Conservation (phyloP, 2,329 filamentous ascomycete species). For the Calonectria leucothoes region DNA sequence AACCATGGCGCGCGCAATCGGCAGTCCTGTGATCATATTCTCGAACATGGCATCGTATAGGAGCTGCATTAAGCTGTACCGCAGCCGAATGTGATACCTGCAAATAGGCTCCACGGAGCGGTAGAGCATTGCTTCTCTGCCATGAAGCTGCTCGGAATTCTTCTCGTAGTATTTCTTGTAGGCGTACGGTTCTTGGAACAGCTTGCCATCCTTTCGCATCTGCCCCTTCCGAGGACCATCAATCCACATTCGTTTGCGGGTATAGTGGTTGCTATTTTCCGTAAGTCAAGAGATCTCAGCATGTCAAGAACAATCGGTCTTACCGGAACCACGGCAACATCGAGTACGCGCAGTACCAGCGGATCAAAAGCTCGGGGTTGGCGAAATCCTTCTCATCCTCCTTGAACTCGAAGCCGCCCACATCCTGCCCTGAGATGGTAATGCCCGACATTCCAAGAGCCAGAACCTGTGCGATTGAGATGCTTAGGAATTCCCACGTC, state of each 20-base stretch:
- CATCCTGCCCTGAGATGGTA: constrained; percentile 4
- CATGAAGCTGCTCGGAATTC: neutral
- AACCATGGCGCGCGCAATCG: constrained; percentile 13
- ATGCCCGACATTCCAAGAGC: neutral
- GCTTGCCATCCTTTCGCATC: constrained; percentile 3
- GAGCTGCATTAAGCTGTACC: constrained; percentile 10
- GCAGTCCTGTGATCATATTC: constrained; percentile 7
- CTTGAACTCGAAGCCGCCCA: constrained; percentile 1
- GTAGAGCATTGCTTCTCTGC: neutral
- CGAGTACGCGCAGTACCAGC: constrained; percentile 4
- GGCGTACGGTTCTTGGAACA: neutral
- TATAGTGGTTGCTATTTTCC: neutral
- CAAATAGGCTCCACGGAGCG: constrained; percentile 2
- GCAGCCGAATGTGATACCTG: constrained; percentile 5
- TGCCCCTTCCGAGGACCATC: neutral
- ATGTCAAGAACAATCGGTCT: neutral
- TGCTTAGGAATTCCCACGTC: constrained; percentile 12
- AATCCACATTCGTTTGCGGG: neutral
- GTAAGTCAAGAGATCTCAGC: neutral
- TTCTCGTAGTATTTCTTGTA: neutral
- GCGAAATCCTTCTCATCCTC: neutral
- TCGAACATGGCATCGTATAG: constrained; percentile 13
- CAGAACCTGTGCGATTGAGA: neutral
- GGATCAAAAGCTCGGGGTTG: constrained; percentile 1
- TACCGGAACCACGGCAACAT: constrained; percentile 9